Conservation (phyloP, 768 basidiomycete genomes). For the Kwoniella botswanensis region DNA sequence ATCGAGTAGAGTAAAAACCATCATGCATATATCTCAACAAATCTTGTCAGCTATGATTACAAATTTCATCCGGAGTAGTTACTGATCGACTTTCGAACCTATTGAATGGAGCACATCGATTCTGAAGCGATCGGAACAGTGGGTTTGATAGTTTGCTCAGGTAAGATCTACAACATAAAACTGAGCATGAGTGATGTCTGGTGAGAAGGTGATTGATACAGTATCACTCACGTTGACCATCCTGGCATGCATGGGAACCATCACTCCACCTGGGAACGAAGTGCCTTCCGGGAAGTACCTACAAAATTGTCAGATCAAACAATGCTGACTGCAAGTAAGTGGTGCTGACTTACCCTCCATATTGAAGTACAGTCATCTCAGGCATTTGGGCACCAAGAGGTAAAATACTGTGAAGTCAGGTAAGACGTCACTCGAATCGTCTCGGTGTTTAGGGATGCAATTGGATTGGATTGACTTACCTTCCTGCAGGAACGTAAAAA, state of each 20-base stretch:
- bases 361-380: slow-evolving; percentile 52
- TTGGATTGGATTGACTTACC: slow-evolving; percentile 25
- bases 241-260: slow-evolving; percentile 55
- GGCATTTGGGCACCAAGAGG: slow-evolving; percentile 53
- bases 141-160: slow-evolving; percentile 13
- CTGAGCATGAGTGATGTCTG: too few relatives aligned
- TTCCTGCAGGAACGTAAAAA: slow-evolving; percentile 48
- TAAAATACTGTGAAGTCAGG: slow-evolving; percentile 29
- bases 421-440: background rate
- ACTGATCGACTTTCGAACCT: background rate
- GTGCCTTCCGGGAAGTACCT: slow-evolving; percentile 56
- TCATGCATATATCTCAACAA: too few relatives aligned
- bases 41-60: too few relatives aligned
- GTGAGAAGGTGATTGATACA: too few relatives aligned
- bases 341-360: slow-evolving; percentile 43
- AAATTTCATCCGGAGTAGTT: too few relatives aligned
- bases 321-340: background rate
- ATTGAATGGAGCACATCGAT: slow-evolving; percentile 15
- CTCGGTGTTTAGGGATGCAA: too few relatives aligned
- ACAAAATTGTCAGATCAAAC: too few relatives aligned
- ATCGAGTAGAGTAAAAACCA: too few relatives aligned
- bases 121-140: slow-evolving; percentile 2
- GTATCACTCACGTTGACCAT: slow-evolving; percentile 50
- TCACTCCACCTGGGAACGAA: slow-evolving; percentile 54
- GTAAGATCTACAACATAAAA: background rate